phyloP scores from a whole-genome alignment of 306 rosid species.

The Pyrus betulifolia region DNA sequence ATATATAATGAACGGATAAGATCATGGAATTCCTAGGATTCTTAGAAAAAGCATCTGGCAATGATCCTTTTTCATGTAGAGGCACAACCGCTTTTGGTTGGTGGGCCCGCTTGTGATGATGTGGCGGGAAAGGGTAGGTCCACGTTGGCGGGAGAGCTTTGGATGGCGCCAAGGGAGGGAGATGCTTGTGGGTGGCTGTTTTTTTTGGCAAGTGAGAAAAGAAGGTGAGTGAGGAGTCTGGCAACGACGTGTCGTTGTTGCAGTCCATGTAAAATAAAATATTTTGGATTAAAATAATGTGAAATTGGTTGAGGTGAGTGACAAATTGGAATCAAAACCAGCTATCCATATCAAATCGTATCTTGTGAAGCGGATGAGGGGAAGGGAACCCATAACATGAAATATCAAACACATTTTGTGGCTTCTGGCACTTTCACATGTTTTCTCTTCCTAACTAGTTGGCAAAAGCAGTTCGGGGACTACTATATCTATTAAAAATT shows the following conservation, averaged over 20 bases:
- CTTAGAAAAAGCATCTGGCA: too few species aligned
- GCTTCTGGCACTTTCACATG: background rate
- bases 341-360: background rate
- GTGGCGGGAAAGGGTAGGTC: slow-evolving; percentile 28
- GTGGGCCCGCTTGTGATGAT: background rate
- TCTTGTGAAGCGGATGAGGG: background rate
- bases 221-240: background rate
- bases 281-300: slow-evolving; percentile 2
- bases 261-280: background rate
- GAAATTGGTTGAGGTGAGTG: background rate
- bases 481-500: too few species aligned
- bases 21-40: too few species aligned
- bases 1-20: too few species aligned
- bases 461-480: background rate
- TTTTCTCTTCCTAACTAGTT: background rate
- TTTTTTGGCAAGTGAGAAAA: background rate
- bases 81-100: background rate
- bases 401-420: background rate
- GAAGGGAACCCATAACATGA: background rate
- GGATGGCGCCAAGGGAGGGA: background rate
- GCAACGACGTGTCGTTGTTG: background rate
- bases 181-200: background rate
- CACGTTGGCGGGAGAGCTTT: slow-evolving; percentile 18
- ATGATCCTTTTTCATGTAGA: background rate
- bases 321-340: background rate